Percentiles rank a stretch among this genome's conserved stretches.
These are phyloP conservation scores for Aristolochia californica DNA, from an alignment of 164 flowering plant species.

Conservation along the genomic window DNA sequence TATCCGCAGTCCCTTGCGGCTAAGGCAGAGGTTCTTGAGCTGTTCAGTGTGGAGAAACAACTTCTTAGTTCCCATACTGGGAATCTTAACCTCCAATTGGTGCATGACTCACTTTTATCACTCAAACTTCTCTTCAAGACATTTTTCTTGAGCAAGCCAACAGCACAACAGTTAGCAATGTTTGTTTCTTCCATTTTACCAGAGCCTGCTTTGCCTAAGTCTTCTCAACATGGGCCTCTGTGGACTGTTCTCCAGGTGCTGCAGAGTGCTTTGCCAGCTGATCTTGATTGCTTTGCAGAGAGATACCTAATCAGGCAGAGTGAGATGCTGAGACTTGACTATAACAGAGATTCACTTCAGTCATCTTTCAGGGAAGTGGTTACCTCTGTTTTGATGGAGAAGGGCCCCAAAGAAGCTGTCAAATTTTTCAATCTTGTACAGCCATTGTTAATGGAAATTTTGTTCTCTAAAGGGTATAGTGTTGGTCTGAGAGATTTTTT, in stretches of 20 bases:
- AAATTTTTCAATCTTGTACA: conserved; percentile 57
- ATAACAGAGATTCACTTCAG: conserved; percentile 28
- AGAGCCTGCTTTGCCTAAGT: conserved; percentile 49
- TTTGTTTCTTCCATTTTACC: conserved; percentile 34
- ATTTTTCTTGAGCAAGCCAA: conserved; percentile 26
- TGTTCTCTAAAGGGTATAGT: conserved; percentile 58
- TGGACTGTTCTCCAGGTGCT: conserved; percentile 74
- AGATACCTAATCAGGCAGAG: conserved; percentile 35
- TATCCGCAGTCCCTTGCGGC: conserved; percentile 89
- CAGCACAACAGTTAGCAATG: conserved; percentile 68
- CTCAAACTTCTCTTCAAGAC: conserved; percentile 47
- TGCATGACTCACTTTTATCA: conserved; percentile 65
- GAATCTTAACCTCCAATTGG: conserved; percentile 59
- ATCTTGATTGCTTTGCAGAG: conserved; percentile 46
- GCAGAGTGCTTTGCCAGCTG: conserved; percentile 47
- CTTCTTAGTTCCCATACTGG: conserved; percentile 87
- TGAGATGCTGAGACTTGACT: conserved; percentile 41
- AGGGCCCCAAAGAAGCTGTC: conserved; percentile 62
- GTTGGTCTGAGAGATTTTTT: conserved; percentile 57
- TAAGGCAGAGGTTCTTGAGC: conserved; percentile 84
- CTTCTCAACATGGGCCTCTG: conserved; percentile 17
- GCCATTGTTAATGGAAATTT: conserved; percentile 72
- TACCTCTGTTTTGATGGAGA: conserved; percentile 36
- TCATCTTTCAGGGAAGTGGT: conserved; percentile 46
- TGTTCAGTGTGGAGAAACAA: conserved; percentile 84